These are phyloP conservation scores for Thalassiosira livingstoniorum DNA, from an alignment of 352 stramenopile genomes.

Conservation along the genomic window DNA sequence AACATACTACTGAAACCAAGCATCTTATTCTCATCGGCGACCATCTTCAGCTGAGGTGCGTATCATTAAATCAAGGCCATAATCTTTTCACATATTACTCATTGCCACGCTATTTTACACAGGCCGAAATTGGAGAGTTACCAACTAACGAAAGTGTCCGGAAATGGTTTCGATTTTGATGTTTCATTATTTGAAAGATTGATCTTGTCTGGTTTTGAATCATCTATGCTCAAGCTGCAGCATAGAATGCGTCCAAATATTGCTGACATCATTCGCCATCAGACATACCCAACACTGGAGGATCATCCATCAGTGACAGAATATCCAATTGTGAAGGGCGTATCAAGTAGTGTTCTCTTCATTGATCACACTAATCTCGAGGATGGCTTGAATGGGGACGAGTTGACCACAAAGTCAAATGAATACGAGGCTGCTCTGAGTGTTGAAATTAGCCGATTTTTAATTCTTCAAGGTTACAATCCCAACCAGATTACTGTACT, in stretches of 20 bases:
- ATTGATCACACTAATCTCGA: conserved; percentile 84
- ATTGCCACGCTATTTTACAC: too few relatives aligned
- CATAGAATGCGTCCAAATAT: conserved; percentile 88
- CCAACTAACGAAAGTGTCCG: conserved; percentile 82
- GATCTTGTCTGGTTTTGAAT: conserved; percentile 47
- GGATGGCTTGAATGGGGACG: conserved; percentile 50
- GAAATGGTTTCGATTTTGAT: conserved; percentile 86
- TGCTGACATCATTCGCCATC: conserved; percentile 85
- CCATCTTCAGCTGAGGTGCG: conserved; percentile 89
- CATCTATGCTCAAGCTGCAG: conserved; percentile 83
- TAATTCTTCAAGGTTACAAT: conserved; percentile 86
- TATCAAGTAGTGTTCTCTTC: conserved; percentile 86
- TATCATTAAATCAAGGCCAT: too few relatives aligned
- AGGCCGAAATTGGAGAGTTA: conserved; percentile 86
- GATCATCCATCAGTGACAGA: conserved; percentile 80
- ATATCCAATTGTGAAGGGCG: conserved; percentile 79
- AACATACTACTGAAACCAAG: conserved; percentile 75
- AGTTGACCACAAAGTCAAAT: conserved; percentile 84
- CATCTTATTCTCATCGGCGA: conserved; percentile 91
- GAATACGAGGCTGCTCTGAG: conserved; percentile 83
- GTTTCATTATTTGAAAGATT: conserved; percentile 89
- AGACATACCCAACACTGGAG: conserved; percentile 84
- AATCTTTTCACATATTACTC: too few relatives aligned
- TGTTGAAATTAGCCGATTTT: conserved; percentile 85
- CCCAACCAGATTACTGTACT: conserved; percentile 85